Conservation (phyloP, 768 basidiomycete genomes). For the Xerocomellus dryophilus region DNA sequence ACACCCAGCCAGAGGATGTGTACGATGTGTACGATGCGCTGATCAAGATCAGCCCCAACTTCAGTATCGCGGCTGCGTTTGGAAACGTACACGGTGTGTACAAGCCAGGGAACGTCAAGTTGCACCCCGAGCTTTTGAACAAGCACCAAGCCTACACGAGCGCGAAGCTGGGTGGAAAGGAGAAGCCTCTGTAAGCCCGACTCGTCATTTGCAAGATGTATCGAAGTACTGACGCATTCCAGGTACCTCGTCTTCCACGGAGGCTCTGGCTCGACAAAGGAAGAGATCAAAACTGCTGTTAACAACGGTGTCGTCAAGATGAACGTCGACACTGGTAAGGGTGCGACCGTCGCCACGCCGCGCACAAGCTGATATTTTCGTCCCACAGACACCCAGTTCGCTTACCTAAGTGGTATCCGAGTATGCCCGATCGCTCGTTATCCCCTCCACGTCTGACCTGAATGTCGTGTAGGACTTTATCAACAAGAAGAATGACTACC, state of each 20-base stretch:
- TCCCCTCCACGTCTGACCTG: not conserved
- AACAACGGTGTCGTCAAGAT: slow-evolving; percentile 95
- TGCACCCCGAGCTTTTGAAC: slow-evolving; percentile 85
- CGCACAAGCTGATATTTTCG: slow-evolving; percentile 2
- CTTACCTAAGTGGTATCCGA: slow-evolving; percentile 84
- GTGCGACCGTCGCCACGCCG: not conserved
- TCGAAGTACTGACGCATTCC: not conserved
- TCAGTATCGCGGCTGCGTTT: slow-evolving; percentile 97
- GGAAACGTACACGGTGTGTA: slow-evolving; percentile 99
- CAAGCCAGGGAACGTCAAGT: slow-evolving; percentile 96
- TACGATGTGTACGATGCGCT: slow-evolving; percentile 89
- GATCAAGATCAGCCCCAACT: slow-evolving; percentile 81
- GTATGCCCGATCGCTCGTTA: slow-evolving; percentile 35
- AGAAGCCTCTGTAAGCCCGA: slow-evolving; percentile 74
- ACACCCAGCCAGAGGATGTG: slow-evolving; percentile 97
- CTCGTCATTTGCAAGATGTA: not conserved
- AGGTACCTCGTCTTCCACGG: slow-evolving; percentile 99
- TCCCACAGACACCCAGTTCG: slow-evolving; percentile 76
- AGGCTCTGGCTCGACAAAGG: slow-evolving; percentile 94
- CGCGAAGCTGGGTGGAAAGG: slow-evolving; percentile 60
- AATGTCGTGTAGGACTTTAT: slow-evolving; percentile 68
- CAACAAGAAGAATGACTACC: slow-evolving; percentile 80
- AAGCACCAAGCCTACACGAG: slow-evolving; percentile 84
- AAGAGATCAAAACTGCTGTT: slow-evolving; percentile 93
- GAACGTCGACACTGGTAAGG: slow-evolving; percentile 88